These are phyloP conservation scores for Colletotrichum eremochloae DNA, from an alignment of 2,329 filamentous ascomycete species.

Conservation along the genomic window DNA sequence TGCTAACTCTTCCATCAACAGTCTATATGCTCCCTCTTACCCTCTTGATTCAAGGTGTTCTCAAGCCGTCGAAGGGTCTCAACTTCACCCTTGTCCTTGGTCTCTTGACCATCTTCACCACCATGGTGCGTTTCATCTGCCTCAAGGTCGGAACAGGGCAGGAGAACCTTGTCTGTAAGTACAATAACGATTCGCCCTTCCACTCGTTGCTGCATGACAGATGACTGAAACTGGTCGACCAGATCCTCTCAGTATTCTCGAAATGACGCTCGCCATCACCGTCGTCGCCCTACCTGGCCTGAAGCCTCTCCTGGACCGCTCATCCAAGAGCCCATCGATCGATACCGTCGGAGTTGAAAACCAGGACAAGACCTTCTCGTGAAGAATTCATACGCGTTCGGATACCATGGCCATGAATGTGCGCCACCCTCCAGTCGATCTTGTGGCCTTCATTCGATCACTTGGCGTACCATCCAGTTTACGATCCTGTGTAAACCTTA, in stretches of 20 bases:
- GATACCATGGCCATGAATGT: no score
- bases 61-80: conserved; percentile 44
- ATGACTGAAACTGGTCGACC: background rate
- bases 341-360: conserved; percentile 31
- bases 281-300: conserved; percentile 45
- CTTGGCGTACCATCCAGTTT: no score
- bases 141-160: conserved; percentile 46
- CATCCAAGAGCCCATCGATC: conserved; percentile 27
- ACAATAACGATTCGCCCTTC: background rate
- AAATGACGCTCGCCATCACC: conserved; percentile 45
- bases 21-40: conserved; percentile 51
- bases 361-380: conserved; percentile 32
- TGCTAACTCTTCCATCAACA: conserved; percentile 28
- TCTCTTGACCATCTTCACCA: conserved; percentile 46
- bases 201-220: background rate
- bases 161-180: conserved; percentile 48
- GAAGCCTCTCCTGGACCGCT: conserved; percentile 44
- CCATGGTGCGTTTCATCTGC: conserved; percentile 45
- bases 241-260: conserved; percentile 45
- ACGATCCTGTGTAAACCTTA: background rate
- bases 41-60: conserved; percentile 47
- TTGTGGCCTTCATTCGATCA: no score
- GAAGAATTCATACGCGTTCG: background rate
- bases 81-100: conserved; percentile 46
- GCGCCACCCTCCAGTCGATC: background rate